phyloP scores from a whole-genome alignment of 371 early-diverging fungal species.

The Rhizopus stolonifer region DNA sequence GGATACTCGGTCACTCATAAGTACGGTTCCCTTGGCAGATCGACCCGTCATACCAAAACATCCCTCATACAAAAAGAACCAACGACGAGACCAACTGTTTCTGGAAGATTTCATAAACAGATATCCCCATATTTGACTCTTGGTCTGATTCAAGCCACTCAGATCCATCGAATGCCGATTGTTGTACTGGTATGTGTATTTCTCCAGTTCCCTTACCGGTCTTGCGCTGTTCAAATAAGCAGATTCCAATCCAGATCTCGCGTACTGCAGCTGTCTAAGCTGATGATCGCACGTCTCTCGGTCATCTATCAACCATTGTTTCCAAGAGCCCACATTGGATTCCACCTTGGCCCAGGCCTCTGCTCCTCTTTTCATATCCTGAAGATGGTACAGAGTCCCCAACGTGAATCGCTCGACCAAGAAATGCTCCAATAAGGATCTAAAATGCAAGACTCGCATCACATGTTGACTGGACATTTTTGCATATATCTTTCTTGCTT shows the following conservation, averaged over 20 bases:
- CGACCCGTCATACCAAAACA: constrained; percentile 53
- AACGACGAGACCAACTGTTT: constrained; percentile 50
- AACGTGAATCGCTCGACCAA: constrained; percentile 41
- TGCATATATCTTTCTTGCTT: constrained; percentile 64
- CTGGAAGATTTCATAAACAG: constrained; percentile 35
- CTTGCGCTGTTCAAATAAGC: constrained; percentile 35
- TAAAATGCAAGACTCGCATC: constrained; percentile 42
- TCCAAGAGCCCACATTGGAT: constrained; percentile 35
- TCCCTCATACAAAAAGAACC: constrained; percentile 63
- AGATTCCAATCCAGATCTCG: constrained; percentile 31
- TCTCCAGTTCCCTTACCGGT: constrained; percentile 38
- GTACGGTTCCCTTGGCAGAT: constrained; percentile 57
- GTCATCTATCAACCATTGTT: constrained; percentile 45
- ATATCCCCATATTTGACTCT: constrained; percentile 41
- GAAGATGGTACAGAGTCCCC: constrained; percentile 37
- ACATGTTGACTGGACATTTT: constrained; percentile 50
- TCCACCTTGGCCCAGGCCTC: constrained; percentile 42
- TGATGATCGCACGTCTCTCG: constrained; percentile 44
- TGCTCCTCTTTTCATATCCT: constrained; percentile 36
- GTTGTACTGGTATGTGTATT: constrained; percentile 7
- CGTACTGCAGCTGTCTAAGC: constrained; percentile 21
- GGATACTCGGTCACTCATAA: constrained; percentile 55
- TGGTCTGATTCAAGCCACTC: background rate
- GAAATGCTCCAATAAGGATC: constrained; percentile 40
- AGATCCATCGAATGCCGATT: constrained; percentile 37